Conservation (phyloP, 2,329 filamentous ascomycete species). For the Monilinia polystroma region DNA sequence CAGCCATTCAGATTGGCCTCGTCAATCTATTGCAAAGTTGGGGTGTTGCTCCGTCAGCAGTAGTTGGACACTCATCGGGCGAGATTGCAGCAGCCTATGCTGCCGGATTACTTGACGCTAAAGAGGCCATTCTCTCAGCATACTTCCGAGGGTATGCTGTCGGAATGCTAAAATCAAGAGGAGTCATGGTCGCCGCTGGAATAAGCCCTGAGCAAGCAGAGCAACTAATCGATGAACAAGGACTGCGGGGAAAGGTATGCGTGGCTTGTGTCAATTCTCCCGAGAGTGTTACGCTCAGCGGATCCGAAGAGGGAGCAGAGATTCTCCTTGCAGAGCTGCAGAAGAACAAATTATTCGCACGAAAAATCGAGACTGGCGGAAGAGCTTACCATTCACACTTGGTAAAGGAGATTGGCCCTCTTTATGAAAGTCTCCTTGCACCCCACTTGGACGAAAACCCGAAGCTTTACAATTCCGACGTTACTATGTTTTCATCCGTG, state of each 20-base stretch:
- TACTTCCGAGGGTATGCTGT: constrained; percentile 41
- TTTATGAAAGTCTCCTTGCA: constrained; percentile 20
- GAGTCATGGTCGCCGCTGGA: constrained; percentile 28
- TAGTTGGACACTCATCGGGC: constrained; percentile 48
- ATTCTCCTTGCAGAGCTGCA: constrained; percentile 1
- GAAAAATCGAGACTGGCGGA: not conserved
- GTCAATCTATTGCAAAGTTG: constrained; percentile 46
- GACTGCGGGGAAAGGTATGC: not conserved
- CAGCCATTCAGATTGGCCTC: constrained; percentile 49
- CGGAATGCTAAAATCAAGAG: constrained; percentile 33
- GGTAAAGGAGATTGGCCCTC: constrained; percentile 11
- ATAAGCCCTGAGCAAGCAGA: not conserved
- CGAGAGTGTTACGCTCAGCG: constrained; percentile 32
- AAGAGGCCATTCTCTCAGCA: constrained; percentile 45
- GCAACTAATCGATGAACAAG: not conserved
- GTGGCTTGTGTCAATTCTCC: constrained; percentile 37
- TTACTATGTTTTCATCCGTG: not conserved
- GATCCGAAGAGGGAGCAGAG: not conserved
- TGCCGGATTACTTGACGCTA: constrained; percentile 38
- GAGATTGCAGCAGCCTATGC: constrained; percentile 50
- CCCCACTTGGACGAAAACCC: not conserved
- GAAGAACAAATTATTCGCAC: not conserved
- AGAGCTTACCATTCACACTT: constrained; percentile 18
- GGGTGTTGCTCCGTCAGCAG: constrained; percentile 42
- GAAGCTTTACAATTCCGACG: not conserved